Base-by-base conservation (phyloP, 768 basidiomycete genomes). In the Russula dissimulans region DNA sequence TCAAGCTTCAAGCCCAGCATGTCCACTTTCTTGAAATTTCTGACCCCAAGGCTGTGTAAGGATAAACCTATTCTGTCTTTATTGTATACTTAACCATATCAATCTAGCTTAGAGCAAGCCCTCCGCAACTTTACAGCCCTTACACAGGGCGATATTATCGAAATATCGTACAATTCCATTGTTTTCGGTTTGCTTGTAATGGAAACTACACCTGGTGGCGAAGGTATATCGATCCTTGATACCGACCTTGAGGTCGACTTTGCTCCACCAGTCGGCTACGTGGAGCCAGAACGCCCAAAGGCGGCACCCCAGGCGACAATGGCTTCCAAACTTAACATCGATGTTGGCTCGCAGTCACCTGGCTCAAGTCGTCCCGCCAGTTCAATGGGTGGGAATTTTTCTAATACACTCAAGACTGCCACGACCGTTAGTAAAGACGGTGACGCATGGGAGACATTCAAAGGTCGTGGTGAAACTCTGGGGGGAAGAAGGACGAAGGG, bases 181-280 rank as follows among this genome's bases (percentile, higher is more conserved):
- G 81, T 92, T 22, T 98, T 99, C 70, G 91, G 94, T 53, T 80
- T 99, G 48, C 83, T 97, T 45, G 86, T 99, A 41, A 97, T 98
- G 92, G 95, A 98, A 73, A 83, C 87, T 11, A 81, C 78, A 47
- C 93, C 94, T 2, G 89, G 88, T 8, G 91, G 87, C 18, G 83
- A 83, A 59, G 95, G 94, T 8, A 97, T 99, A 67, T 84, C 77
- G 50, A 82, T 97, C 54, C 74, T 97, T 54, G 94, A 99, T 69
- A 97, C 94, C 0, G 97, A 99, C 79, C 83, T 99, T 1, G 95
- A 97, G 73, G 97, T 98, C 57, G 97, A 99, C 71, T 98, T 98
- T 69, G 97, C 90, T 0, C 75, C 94, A 1, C 95, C 95, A 0
- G 82, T 91, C 22, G 90, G 90, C 42, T 99, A 98, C 70, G 88